Evolutionary conservation across 345 rosid species (phyloP), one percentile per base, ranked within the genome.

Genomic region (Murraya koenigii): DNA sequence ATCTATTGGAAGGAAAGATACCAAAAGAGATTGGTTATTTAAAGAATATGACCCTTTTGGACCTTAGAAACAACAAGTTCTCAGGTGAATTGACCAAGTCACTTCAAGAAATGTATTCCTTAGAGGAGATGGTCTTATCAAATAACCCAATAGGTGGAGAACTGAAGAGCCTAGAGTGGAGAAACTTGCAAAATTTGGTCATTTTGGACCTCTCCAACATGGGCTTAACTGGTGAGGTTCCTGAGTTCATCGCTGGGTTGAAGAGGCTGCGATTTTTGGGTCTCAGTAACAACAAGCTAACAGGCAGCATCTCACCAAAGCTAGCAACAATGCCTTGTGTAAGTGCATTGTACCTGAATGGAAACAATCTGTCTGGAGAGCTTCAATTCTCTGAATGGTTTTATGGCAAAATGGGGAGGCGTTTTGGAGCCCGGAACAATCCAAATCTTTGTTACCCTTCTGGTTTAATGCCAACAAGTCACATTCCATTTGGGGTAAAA

Each of bases 361-460:
- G 95, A 77, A 95, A 95, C 85, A 91, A 95, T 82, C 87, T 92
- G 82, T 87, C 91, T 56, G 99, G 99, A 78, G 90, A 84, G 89
- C 85, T 95, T 19, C 69, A 81, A 69, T 92, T 93, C 78, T 77
- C 97, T 28, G 54, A 65, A 56, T 49, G 20, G 77, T 95, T 95
- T 73, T 91, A 88, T 78, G 72, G 80, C 81, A 93, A 83, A 77
- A 78, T 95, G 86, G 92, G 96, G 35, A 88, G 93, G 82, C 93
- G 97, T 25, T 93, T 95, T 69, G 93, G 95, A 76, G 95, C 94
- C 23, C 92, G 95, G 98, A 88, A 88, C 81, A 95, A 95, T 82
- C 94, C 96, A 69, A 86, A 87, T 75, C 83, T 95, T 55, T 95
- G 99, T 84, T 91, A 85, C 80, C 77, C 85, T 0, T 64, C 75